Percentiles rank a stretch among this genome's conserved stretches.
phyloP scores from a whole-genome alignment of 257 asterid species.

The Galeopsis tetrahit region DNA sequence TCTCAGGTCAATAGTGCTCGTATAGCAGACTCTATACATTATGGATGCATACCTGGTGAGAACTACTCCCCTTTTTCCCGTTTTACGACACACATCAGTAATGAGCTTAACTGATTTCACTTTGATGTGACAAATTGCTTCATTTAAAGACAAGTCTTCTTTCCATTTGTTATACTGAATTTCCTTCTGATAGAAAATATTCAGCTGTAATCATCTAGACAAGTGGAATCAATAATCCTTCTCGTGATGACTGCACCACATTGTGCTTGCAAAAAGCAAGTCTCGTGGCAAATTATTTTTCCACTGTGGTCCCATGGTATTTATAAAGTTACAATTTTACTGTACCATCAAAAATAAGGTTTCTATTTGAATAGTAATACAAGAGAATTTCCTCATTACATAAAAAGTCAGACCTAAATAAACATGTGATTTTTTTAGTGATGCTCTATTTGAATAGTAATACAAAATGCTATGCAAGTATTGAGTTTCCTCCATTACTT shows the following conservation, averaged over 20 bases:
- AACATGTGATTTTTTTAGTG: not conserved
- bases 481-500: slow-evolving; percentile 12
- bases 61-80: slow-evolving; percentile 27
- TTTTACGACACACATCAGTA: not conserved
- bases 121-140: slow-evolving; percentile 15
- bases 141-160: not conserved
- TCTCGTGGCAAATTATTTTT: not conserved
- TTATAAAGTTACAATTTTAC: not conserved
- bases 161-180: slow-evolving; percentile 15
- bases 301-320: not conserved
- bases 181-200: slow-evolving; percentile 27
- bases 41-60: slow-evolving; percentile 98
- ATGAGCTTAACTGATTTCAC: slow-evolving; percentile 13
- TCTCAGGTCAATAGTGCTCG: slow-evolving; percentile 99
- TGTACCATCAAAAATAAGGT: not conserved
- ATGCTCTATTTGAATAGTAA: not conserved
- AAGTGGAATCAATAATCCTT: slow-evolving; percentile 16
- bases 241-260: slow-evolving; percentile 5
- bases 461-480: not conserved
- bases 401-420: not conserved
- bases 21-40: slow-evolving; percentile 94
- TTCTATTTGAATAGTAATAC: too few relatives aligned
- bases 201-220: not conserved
- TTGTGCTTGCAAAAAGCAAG: slow-evolving; percentile 15
- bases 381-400: not conserved